These are phyloP conservation scores for Nakazawaea populi DNA, from an alignment of 805 yeast species.

Conservation along the genomic window DNA sequence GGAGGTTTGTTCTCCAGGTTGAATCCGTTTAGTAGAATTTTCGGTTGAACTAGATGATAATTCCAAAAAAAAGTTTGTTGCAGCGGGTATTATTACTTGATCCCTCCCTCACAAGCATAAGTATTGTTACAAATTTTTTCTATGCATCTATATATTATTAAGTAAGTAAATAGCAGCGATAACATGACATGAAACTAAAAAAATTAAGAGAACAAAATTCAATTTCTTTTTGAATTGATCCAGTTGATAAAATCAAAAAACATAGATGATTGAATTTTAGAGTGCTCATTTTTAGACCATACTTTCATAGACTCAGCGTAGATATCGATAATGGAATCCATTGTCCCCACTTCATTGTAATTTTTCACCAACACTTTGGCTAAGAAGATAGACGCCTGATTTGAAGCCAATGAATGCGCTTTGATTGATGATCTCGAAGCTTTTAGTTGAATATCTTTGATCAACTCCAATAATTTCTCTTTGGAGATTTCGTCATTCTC, in stretches of 20 bases:
- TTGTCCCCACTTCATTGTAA: constrained; percentile 24
- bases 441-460: constrained; percentile 38
- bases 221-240: constrained; percentile 46
- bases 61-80: neutral
- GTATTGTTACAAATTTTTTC: too few species aligned
- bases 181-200: neutral
- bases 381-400: constrained; percentile 59
- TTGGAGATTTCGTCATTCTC: constrained; percentile 15
- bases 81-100: too few species aligned
- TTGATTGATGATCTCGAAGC: constrained; percentile 38
- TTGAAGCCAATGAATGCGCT: constrained; percentile 51
- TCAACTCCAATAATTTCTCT: constrained; percentile 17
- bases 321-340: constrained; percentile 44
- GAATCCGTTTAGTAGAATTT: constrained; percentile 27
- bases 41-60: neutral
- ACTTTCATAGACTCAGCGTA: constrained; percentile 49
- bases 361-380: constrained; percentile 46
- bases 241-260: constrained; percentile 81
- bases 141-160: too few species aligned
- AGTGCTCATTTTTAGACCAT: constrained; percentile 50
- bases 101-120: too few species aligned
- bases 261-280: constrained; percentile 46
- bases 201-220: neutral
- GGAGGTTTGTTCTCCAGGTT: constrained; percentile 42
- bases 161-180: too few species aligned